Evolutionary conservation across 2,329 filamentous ascomycete genomes (phyloP), one percentile per base, ranked within the genome.

Genomic region (Penicillium griseofulvum): DNA sequence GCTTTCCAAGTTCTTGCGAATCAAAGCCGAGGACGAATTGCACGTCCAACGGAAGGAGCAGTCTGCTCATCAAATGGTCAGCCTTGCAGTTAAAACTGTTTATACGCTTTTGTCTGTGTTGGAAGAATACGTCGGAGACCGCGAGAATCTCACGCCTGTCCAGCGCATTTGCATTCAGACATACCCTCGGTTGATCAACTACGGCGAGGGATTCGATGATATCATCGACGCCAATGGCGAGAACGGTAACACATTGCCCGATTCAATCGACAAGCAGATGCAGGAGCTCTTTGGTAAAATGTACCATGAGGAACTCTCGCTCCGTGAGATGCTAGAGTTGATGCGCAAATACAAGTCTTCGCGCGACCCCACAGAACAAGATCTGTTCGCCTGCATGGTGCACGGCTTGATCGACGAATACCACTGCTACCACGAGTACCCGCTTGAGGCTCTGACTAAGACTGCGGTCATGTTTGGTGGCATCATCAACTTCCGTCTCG

Each of bases 361-460:
- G 0, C 85, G 86, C 45, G 89, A 94, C 57, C 83, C 90, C 1
- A 78, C 87, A 16, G 91, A 97, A 57, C 94, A 97, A 71, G 94
- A 99, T 70, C 83, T 97, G 7, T 99, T 99, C 71, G 90, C 93
- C 14, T 97, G 93, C 76, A 99, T 99, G 91, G 96, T 99, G 34
- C 92, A 97, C 68, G 94, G 94, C 0, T 80, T 99, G 4, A 97
- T 99, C 65, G 94, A 99, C 66, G 94, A 99, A 76, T 99, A 97
- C 71, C 88, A 88, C 52, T 95, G 96, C 68, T 99, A 97, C 71
- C 85, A 89, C 38, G 92, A 95, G 68, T 99, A 99, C 72, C 95
- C 95, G 0, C 80, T 97, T n/a, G 93, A 97, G 68, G 94, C 94
- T 6, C 79, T 99, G 48, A 93, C 93, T 8, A 97, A 93, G 11